Base-by-base conservation (phyloP, 208 protist species). In the Leptomonas pyrrhocoris region DNA sequence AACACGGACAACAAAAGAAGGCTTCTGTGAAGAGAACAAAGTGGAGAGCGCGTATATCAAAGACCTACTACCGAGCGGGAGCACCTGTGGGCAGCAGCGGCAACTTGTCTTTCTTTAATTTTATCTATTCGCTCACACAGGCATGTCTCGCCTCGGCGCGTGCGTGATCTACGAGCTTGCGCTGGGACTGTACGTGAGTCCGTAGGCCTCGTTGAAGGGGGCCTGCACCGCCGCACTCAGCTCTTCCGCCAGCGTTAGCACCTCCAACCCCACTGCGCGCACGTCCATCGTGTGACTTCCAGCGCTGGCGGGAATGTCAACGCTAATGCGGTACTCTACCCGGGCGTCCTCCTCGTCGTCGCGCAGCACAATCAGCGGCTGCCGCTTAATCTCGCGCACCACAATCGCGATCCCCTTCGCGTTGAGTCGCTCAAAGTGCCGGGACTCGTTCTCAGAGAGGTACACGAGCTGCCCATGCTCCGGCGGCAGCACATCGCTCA, bases 391-490 rank as follows among this genome's bases (percentile, higher is more conserved):
- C 81, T 95, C 88, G 36, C 67, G 80, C 54, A 91, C 85, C 23
- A 81, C 80, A 27, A 91, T 78, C 13, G 85, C 85, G 36, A 74
- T 83, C n/a, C 88, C 85, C 21, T 77, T 84, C 28, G 83, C 77
- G 60, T 86, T 89, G 0, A 82, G 54, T 9, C 71, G 69, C 76
- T 96, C 92, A 54, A 88, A 94, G 48, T 83, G 85, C 13, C 86
- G 83, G 18, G 83, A 86, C 59, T 90, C 85, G 66, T 95, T 93
- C 68, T 96, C 89, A 25, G 84, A 90, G n/a, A 95, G 77, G 76
- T 96, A 96, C 16, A 95, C 73, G n/a, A 96, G 72, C 74, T 96
- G 89, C 12, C 92, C 92, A n/a, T 88, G 79, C 58, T 94, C 92
- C 1, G 92, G 68, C 23, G 92, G 88, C 56, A 96, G 74, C 38